Evolutionary conservation across 2,329 filamentous ascomycete genomes (phyloP).

Genomic region (Emmonsiellopsis sp.): DNA sequence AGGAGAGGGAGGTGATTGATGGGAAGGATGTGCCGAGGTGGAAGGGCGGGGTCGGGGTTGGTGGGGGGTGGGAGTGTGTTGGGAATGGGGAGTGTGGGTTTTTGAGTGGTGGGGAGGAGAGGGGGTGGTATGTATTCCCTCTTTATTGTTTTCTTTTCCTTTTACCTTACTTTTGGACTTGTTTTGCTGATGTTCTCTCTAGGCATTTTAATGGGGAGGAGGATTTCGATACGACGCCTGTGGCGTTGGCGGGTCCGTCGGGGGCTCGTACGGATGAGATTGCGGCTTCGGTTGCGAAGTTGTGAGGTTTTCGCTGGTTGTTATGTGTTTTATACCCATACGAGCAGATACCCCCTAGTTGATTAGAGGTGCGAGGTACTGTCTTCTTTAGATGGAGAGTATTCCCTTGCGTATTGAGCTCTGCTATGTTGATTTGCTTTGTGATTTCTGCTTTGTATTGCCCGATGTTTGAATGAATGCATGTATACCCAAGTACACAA

Average conservation of each 20-base stretch:
- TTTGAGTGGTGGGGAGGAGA: slow-evolving; percentile 67
- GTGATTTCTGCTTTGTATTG: too few species aligned
- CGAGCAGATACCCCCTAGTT: background rate
- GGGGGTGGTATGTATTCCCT: slow-evolving; percentile 62
- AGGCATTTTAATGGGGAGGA: slow-evolving; percentile 41
- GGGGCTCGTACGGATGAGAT: too few species aligned
- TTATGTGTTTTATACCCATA: background rate
- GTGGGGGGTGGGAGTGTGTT: slow-evolving; percentile 71
- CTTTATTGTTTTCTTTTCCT: slow-evolving; percentile 13
- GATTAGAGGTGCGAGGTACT: too few species aligned
- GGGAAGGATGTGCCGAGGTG: slow-evolving; percentile 34
- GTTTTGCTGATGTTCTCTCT: slow-evolving; percentile 2
- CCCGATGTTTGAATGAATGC: too few species aligned
- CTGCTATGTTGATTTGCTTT: too few species aligned
- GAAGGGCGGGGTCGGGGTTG: slow-evolving; percentile 52
- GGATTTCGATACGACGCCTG: slow-evolving; percentile 28
- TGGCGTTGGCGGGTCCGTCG: background rate
- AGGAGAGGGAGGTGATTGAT: slow-evolving; percentile 3
- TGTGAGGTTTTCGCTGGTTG: background rate
- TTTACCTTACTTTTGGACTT: slow-evolving; percentile 8
- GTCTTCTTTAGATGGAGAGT: too few species aligned
- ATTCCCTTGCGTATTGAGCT: too few species aligned
- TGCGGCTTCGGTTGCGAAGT: background rate
- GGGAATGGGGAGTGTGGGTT: slow-evolving; percentile 80
- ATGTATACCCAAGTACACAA: too few species aligned